Conservation (phyloP, 495 filamentous ascomycete genomes). For the Penicillium canariense region DNA sequence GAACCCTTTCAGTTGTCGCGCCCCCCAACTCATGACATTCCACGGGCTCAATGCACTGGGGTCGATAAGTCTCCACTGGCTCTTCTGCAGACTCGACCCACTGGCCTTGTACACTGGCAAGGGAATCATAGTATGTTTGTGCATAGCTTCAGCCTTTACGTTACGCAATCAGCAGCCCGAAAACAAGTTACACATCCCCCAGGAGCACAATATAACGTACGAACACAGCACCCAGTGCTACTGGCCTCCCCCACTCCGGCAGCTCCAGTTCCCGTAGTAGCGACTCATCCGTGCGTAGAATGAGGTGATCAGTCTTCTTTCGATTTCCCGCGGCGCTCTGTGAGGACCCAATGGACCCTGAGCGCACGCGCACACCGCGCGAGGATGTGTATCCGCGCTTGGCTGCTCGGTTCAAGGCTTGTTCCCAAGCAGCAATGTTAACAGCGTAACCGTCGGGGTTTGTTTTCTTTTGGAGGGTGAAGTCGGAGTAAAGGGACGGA, state of each 20-base stretch:
- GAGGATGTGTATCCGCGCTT: constrained; percentile 62
- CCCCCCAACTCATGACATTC: constrained; percentile 70
- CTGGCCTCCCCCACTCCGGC: constrained; percentile 76
- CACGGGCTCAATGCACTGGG: constrained; percentile 48
- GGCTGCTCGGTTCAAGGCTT: constrained; percentile 65
- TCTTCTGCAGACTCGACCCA: constrained; percentile 50
- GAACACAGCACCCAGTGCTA: constrained; percentile 78
- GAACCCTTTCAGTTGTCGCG: constrained; percentile 65
- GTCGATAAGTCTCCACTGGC: constrained; percentile 58
- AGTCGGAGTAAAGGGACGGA: constrained; percentile 93
- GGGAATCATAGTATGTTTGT: constrained; percentile 65
- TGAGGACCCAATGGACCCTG: constrained; percentile 13
- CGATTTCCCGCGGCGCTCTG: constrained; percentile 1
- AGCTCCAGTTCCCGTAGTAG: constrained; percentile 70
- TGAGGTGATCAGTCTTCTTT: constrained; percentile 49
- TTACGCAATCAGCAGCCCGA: background rate
- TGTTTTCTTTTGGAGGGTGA: constrained; percentile 67
- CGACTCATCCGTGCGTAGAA: constrained; percentile 64
- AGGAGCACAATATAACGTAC: constrained; percentile 30
- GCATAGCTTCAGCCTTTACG: constrained; percentile 62
- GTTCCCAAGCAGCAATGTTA: constrained; percentile 82
- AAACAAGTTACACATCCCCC: background rate
- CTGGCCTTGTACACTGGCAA: constrained; percentile 58
- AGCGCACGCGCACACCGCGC: constrained; percentile 26
- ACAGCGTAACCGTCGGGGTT: constrained; percentile 91